phyloP scores from a whole-genome alignment of 257 asterid genomes.

The Primulina eburnea region DNA sequence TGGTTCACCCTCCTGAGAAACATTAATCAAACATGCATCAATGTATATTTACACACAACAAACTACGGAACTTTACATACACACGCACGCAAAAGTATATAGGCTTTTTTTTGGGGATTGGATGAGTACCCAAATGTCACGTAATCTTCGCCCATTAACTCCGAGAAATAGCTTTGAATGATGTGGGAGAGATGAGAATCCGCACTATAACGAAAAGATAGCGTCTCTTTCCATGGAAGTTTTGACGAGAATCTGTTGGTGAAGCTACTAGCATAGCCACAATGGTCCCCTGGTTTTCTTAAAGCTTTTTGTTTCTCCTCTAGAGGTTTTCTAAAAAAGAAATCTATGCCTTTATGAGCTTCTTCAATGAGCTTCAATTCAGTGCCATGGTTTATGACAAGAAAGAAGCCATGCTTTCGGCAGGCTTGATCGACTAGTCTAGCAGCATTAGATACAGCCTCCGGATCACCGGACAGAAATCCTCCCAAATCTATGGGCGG shows the following conservation, averaged over 20 bases:
- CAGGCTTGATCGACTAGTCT: constrained; percentile 52
- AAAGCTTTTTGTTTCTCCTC: constrained; percentile 46
- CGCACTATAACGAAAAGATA: constrained; percentile 49
- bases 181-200: constrained; percentile 26
- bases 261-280: constrained; percentile 82
- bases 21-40: not conserved
- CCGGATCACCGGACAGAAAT: constrained; percentile 49
- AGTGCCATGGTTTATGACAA: constrained; percentile 64
- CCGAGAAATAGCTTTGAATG: constrained; percentile 40
- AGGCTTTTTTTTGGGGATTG: too few relatives aligned
- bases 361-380: constrained; percentile 44
- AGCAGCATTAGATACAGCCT: constrained; percentile 27
- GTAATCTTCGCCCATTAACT: constrained; percentile 50
- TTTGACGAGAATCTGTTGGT: constrained; percentile 64
- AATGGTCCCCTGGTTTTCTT: constrained; percentile 57
- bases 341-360: constrained; percentile 37
- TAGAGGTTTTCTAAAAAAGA: constrained; percentile 47
- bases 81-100: too few relatives aligned
- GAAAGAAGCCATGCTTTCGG: constrained; percentile 60
- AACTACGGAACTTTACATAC: too few relatives aligned
- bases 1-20: constrained; percentile 47
- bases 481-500: constrained; percentile 51
- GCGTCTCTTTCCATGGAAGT: constrained; percentile 89
- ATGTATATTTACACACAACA: too few relatives aligned
- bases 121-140: constrained; percentile 49